Evolutionary conservation across 169 alveolate species (phyloP).

Genomic region (Plasmodium malariae): DNA sequence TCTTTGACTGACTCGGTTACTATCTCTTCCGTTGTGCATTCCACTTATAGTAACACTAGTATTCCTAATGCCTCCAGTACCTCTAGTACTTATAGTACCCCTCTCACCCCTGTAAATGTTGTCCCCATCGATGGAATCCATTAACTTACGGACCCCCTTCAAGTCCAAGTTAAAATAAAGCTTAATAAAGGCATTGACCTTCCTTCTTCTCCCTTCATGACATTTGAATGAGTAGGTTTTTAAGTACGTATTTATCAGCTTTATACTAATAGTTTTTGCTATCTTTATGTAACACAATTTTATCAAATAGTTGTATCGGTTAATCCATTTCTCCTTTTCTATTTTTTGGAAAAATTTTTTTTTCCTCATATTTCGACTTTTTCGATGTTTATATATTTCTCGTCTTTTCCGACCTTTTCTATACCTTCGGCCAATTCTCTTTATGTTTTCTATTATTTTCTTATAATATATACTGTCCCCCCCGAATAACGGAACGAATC

Average conservation of each 20-base stretch:
- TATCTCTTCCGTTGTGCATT: too few relatives aligned
- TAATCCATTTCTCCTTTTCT: background rate
- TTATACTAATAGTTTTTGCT: conserved; percentile 46
- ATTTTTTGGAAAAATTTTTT: background rate
- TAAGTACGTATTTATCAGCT: conserved; percentile 19
- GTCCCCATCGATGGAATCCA: background rate
- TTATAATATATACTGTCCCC: background rate
- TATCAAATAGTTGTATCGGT: conserved; percentile 9
- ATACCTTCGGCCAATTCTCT: background rate
- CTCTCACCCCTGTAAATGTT: background rate
- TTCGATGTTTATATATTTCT: background rate
- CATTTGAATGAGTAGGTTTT: background rate
- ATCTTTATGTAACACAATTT: conserved; percentile 37
- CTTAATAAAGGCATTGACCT: conserved; percentile 8
- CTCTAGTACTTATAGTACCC: too few relatives aligned
- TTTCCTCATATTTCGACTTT: background rate
- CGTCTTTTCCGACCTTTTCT: background rate
- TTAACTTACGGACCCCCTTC: background rate
- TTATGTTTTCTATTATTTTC: background rate
- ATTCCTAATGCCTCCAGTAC: too few relatives aligned
- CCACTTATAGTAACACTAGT: too few relatives aligned
- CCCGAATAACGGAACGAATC: background rate
- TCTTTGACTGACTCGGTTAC: too few relatives aligned
- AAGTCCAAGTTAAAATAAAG: conserved; percentile 34
- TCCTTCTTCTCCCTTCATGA: background rate